Base-by-base conservation (phyloP, 1,139 yeast species). In the Pichiaceae sp. region DNA sequence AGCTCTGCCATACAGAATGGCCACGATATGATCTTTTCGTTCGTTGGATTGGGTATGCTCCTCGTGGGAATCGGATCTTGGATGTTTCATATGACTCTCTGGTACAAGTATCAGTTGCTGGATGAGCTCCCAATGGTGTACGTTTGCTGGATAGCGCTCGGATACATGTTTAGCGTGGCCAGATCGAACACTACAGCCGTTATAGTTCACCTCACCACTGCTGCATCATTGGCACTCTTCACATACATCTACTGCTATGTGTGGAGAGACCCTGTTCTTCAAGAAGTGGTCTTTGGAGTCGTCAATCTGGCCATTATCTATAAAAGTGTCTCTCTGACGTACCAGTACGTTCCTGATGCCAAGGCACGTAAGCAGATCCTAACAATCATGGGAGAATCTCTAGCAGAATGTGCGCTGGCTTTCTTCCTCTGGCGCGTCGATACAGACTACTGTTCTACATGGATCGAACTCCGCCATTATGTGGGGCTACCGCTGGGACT, bases 81-180 rank as follows among this genome's bases (percentile, higher is more conserved):
- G 94, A 63, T 86, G 49, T 91, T 91, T 64, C 98, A 91, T 59
- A 91, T 91, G 96, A 89, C 97, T 4, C 67, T 91, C 49, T 68
- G 75, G 46, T 89, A 87, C 58, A 86, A 82, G 56, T 91, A 72
- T 63, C 98, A 91, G 62, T 61, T 91, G 42, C 67, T 91, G 57
- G 98, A 91, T 62, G 98, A 91, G 60, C 68, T 91, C 53, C 98
- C 98, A 30, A 91, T 91, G 98, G 85, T 91, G 44, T 91, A 91
- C 60, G 96, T 96, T 28, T 91, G 97, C 2, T 87, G 96, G 50
- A 79, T 91, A 21, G 97, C 98, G 0, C 80, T 86, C 45, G 93
- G 96, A 86, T 78, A 86, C 39, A 78, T 87, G 2, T 83, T 80
- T 52, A 75, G 87, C 38, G 87, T 80, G 56, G 69, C 71, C 16